These are phyloP conservation scores for Colletotrichum chrysophilum DNA, from an alignment of 2,329 filamentous ascomycete species.

Conservation along the genomic window DNA sequence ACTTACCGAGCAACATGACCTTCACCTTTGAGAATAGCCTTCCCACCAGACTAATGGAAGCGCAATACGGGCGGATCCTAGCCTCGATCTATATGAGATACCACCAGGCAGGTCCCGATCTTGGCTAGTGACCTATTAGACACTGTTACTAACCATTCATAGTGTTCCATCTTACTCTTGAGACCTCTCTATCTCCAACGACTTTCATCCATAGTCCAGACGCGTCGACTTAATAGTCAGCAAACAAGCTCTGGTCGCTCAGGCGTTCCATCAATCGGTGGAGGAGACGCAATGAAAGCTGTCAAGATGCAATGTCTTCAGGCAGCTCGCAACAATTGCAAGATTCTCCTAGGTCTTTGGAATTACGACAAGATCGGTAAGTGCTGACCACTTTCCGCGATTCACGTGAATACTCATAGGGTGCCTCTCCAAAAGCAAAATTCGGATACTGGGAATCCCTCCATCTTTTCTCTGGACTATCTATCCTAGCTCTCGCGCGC, in stretches of 20 bases:
- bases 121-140: no score
- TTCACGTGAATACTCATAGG: rapidly evolving
- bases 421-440: slow-evolving; percentile 1
- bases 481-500: slow-evolving; percentile 22
- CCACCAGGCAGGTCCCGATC: background rate
- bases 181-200: slow-evolving; percentile 22
- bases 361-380: slow-evolving; percentile 16
- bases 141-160: no score
- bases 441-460: slow-evolving; percentile 30
- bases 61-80: background rate
- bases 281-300: background rate
- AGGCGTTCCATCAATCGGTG: background rate
- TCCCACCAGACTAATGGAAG: background rate
- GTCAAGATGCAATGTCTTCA: slow-evolving; percentile 15
- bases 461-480: slow-evolving; percentile 28
- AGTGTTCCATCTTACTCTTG: slow-evolving; percentile 19
- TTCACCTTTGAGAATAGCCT: slow-evolving; percentile 5
- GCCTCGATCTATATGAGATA: slow-evolving; percentile 18
- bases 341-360: slow-evolving; percentile 16
- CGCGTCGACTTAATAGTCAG: background rate
- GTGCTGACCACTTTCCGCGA: background rate
- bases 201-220: background rate
- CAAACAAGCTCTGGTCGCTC: background rate
- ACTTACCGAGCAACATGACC: background rate
- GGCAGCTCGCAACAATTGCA: slow-evolving; percentile 17